Evolutionary conservation across 1,284 basidiomycete species (phyloP), one percentile per base, ranked within the genome.

Genomic region (Puccinia coronata): DNA sequence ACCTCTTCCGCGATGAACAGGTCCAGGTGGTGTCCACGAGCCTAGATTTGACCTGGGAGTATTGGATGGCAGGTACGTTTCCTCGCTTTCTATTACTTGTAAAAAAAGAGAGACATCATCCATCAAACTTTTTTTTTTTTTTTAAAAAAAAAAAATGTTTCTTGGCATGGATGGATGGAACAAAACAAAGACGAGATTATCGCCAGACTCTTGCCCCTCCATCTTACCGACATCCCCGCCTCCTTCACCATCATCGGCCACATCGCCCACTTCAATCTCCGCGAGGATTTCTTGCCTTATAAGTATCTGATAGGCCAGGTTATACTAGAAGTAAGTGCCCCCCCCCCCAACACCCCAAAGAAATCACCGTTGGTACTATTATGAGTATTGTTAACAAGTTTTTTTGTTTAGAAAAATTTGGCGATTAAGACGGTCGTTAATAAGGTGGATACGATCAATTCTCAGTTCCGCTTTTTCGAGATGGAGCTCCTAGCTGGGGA

Each of bases 401-500:
- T n/a, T n/a, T n/a, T n/a, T n/a, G 28, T 0, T 36, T 84, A 96
- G 95, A 97, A 97, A 92, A 93, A 93, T 84, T 88, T 89, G 23
- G 87, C 87, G 11, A 89, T 97, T 63, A 90, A 89, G 83, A 99
- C 96, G 0, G 95, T 99, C 1, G 95, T 99, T 63, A 98, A 99
- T 88, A 99, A 99, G 86, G 88, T 98, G 28, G 91, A 97, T 84
- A 90, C 87, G 28, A 98, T 98, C 83, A 91, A 95, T 84, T 91
- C 89, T 31, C 89, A 93, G 85, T 99, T 95, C 86, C 91, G 97
- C 28, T 93, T 95, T 83, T 99, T 99, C 87, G 90, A 93, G 84
- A 99, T 99, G 97, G 97, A 99, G 85, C 89, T 98, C 1, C 88
- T 99, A 28, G 96, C 96, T 0, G 97, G 97, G 16, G 92, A 94